phyloP scores from a whole-genome alignment of 257 asterid species.

The Solanum etuberosum region DNA sequence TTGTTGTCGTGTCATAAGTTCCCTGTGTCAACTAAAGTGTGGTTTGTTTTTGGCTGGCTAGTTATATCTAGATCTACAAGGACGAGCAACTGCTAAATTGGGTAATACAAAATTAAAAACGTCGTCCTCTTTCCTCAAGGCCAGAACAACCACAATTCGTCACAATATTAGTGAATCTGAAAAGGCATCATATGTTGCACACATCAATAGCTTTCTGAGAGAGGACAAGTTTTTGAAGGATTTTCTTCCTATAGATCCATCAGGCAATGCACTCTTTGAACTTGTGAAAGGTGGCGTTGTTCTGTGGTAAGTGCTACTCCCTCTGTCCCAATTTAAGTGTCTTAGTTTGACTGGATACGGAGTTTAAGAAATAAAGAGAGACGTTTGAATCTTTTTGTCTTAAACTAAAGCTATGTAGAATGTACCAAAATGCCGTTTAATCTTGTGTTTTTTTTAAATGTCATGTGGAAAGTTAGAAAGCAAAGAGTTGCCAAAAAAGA shows the following conservation, averaged over 20 bases:
- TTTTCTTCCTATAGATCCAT: slow-evolving; percentile 79
- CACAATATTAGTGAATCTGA: slow-evolving; percentile 87
- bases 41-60: slow-evolving; percentile 1
- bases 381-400: not conserved
- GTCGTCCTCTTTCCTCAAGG: slow-evolving; percentile 73
- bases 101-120: slow-evolving; percentile 26
- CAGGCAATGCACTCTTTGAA: slow-evolving; percentile 65
- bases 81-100: slow-evolving; percentile 29
- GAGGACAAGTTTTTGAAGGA: slow-evolving; percentile 60
- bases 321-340: not conserved
- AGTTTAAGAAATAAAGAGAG: not conserved
- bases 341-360: not conserved
- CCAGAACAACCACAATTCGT: slow-evolving; percentile 74
- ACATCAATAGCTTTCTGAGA: slow-evolving; percentile 69
- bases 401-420: not conserved
- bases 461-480: not conserved
- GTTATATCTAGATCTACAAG: slow-evolving; percentile 48
- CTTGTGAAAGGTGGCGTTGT: slow-evolving; percentile 92
- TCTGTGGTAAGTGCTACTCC: slow-evolving; percentile 38
- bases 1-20: not conserved
- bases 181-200: slow-evolving; percentile 59
- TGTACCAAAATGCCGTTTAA: not conserved
- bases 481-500: not conserved
- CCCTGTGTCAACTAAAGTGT: not conserved
- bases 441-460: not conserved